A percentile compares a stretch with the other conserved stretches of the same genome.
Conservation (phyloP, 768 basidiomycete genomes). For the Tylopilus rubrobrunneus region DNA sequence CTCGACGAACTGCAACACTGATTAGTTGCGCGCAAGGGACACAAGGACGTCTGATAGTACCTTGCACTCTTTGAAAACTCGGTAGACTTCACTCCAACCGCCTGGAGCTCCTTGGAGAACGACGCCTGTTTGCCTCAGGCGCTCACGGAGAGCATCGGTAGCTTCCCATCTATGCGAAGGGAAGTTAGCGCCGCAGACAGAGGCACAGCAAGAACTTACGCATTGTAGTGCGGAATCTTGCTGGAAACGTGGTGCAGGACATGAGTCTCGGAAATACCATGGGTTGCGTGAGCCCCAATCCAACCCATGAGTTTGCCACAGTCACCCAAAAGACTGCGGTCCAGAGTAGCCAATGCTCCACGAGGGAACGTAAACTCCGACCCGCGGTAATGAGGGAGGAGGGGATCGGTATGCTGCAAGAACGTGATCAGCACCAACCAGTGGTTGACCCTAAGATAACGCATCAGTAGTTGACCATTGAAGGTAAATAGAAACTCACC, state of each 20-base stretch:
- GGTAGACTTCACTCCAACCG: constrained; percentile 77
- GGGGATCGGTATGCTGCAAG: constrained; percentile 96
- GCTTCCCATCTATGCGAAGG: constrained; percentile 74
- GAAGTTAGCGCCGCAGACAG: background rate
- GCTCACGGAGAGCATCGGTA: constrained; percentile 74
- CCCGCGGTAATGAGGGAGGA: constrained; percentile 90
- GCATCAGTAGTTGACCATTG: background rate
- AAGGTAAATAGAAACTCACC: constrained; percentile 34
- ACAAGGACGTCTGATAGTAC: constrained; percentile 24
- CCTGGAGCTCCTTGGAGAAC: constrained; percentile 67
- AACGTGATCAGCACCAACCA: constrained; percentile 97
- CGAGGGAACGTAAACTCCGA: constrained; percentile 89
- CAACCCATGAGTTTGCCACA: constrained; percentile 77
- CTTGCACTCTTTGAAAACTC: constrained; percentile 78
- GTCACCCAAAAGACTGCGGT: constrained; percentile 77
- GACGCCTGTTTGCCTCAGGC: constrained; percentile 56
- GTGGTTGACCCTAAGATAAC: constrained; percentile 66
- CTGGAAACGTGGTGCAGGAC: constrained; percentile 88
- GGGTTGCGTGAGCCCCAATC: constrained; percentile 80
- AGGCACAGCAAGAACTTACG: constrained; percentile 36
- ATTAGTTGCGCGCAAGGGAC: background rate
- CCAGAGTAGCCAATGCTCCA: constrained; percentile 89
- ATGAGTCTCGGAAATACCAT: constrained; percentile 94
- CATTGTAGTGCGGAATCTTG: constrained; percentile 96
- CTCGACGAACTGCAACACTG: constrained; percentile 71